These are phyloP conservation scores for Kokia cookei DNA, from an alignment of 441 rosid genomes.

Conservation along the genomic window DNA sequence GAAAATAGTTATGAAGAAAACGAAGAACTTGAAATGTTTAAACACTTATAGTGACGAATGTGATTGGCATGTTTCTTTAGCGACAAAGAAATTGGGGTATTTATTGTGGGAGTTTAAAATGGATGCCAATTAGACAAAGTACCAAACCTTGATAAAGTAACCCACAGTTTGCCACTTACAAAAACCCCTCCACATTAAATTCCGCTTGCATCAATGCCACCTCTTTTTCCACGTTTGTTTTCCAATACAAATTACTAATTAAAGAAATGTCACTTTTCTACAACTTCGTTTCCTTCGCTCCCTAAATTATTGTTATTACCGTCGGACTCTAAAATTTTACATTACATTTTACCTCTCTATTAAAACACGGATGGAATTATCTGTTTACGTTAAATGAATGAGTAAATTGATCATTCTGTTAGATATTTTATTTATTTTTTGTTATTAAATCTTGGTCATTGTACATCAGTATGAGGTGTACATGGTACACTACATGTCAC, in stretches of 20 bases:
- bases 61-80: not conserved
- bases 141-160: too few relatives aligned
- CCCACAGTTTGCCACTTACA: too few relatives aligned
- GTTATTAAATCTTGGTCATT: too few relatives aligned
- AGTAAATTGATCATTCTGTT: too few relatives aligned
- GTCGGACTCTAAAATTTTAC: not conserved
- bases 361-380: too few relatives aligned
- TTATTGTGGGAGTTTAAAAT: not conserved
- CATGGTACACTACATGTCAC: fast-evolving
- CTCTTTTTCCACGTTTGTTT: not conserved
- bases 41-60: not conserved
- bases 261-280: not conserved
- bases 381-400: fast-evolving
- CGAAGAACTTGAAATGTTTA: not conserved
- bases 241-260: not conserved
- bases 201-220: not conserved
- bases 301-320: not conserved
- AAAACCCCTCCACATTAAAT: not conserved
- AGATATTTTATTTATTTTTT: too few relatives aligned
- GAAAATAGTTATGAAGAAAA: not conserved
- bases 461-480: fast-evolving
- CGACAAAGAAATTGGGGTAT: not conserved
- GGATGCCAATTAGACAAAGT: not conserved
- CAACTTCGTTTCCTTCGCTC: not conserved
- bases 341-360: too few relatives aligned